Evolutionary conservation across 2,329 filamentous ascomycete genomes (phyloP), one percentile per base, ranked within the genome.

Genomic region (Sphaerulina musiva): DNA sequence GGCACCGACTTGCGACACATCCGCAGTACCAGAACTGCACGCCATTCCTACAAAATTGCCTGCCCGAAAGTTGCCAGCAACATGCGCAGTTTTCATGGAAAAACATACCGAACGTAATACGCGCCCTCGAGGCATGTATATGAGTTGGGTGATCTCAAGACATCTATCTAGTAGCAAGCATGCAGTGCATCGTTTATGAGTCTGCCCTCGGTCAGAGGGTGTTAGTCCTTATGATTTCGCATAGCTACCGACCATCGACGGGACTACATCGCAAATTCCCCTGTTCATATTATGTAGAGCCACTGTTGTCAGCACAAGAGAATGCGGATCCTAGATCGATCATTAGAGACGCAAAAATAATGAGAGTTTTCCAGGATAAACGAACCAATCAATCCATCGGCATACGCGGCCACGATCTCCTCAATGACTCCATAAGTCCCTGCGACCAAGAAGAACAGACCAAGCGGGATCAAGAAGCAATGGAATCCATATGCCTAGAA

Each of bases 391-490:
- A 69, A 62, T 0, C 74, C 75, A 46, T 70, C 69, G 3, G 70
- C 73, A 62, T 80, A 81, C 0, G 78, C 77, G 49, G 76, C 68
- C 49, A 76, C 76, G 56, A 81, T 79, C 58, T 76, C 69, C 53
- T 76, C 69, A 23, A 80, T 72, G 2, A 78, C 75, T 36, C 76
- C 69, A 59, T 76, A 77, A n/a, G 76, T 78, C 0, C 76, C 77
- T 1, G 73, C 76, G 23, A 77, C 68, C 5, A 73, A 67, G 52
- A 79, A 65, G 57, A 79, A 80, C 0, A 73, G n/a, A 0, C 75
- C 76, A 11, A 79, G 57, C 1, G 73, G 54, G 9, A 78, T 70
- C 51, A 79, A 58, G 0, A 73, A 54, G 6, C 70, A 63, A 61
- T 78, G 75, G 6, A 75, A 62, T 41, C 61, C 64, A 55, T 72